These are phyloP conservation scores for Candida frijolesensis DNA, from an alignment of 1,139 yeast genomes.

Conservation along the genomic window DNA sequence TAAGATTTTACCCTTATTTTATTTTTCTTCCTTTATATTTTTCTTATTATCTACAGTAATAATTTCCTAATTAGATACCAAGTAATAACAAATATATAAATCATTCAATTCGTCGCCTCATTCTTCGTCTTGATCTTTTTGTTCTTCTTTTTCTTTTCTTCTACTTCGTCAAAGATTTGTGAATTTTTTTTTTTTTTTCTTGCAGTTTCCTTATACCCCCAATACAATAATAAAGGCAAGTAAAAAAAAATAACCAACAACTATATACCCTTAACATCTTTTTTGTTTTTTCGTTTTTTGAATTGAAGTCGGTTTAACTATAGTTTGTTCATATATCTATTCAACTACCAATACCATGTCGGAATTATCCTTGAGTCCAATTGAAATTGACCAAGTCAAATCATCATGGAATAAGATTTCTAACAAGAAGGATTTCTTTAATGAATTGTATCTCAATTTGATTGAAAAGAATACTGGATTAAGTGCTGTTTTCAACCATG, in stretches of 20 bases:
- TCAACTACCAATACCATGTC: constrained; percentile 10
- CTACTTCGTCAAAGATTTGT: background rate
- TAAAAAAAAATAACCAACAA: background rate
- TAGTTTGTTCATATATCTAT: background rate
- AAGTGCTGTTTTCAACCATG: constrained; percentile 26
- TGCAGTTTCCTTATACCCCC: constrained; percentile 4
- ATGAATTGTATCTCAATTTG: constrained; percentile 38
- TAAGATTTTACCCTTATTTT: background rate
- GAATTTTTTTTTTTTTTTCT: background rate
- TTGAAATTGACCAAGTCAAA: constrained; percentile 21
- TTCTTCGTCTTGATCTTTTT: background rate
- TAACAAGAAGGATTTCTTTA: constrained; percentile 31
- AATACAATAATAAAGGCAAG: background rate
- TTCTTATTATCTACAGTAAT: background rate
- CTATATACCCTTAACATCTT: background rate
- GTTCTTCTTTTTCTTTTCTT: background rate
- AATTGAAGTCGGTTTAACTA: background rate
- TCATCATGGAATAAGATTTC: constrained; percentile 37
- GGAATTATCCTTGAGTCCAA: constrained; percentile 15
- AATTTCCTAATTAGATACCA: background rate
- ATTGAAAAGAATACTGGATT: constrained; percentile 33
- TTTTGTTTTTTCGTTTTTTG: background rate
- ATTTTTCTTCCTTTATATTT: background rate
- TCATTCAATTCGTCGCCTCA: background rate
- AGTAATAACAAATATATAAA: constrained; percentile 7